These are phyloP conservation scores for Ceratobasidium sp. DNA, from an alignment of 1,284 basidiomycete species.

Conservation along the genomic window DNA sequence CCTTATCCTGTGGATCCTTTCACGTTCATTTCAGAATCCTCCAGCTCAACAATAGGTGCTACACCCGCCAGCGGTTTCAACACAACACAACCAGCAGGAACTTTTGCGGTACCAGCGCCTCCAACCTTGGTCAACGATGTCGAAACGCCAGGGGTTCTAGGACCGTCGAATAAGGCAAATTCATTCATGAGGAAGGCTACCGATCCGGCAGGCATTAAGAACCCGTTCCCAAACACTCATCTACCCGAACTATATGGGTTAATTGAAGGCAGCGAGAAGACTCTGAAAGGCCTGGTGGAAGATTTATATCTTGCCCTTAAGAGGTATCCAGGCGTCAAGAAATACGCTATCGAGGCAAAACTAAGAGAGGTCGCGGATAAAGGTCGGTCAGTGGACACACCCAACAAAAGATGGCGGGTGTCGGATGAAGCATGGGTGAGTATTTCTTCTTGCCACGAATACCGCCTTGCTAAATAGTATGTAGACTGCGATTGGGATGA, in stretches of 20 bases:
- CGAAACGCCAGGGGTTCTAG: not conserved
- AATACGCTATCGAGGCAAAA: conserved; percentile 82
- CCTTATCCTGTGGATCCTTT: conserved; percentile 81
- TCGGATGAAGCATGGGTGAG: conserved; percentile 56
- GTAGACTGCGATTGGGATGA: conserved; percentile 24
- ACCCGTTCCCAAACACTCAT: conserved; percentile 43
- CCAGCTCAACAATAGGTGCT: conserved; percentile 49
- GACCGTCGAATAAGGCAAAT: conserved; percentile 17
- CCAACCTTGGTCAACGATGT: conserved; percentile 42
- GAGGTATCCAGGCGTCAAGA: conserved; percentile 68
- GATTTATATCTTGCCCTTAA: conserved; percentile 74
- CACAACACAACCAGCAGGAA: conserved; percentile 45
- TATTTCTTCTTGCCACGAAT: not conserved
- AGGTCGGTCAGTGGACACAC: conserved; percentile 50
- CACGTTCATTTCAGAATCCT: conserved; percentile 67
- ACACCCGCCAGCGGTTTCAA: conserved; percentile 44
- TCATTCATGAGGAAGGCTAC: conserved; percentile 25
- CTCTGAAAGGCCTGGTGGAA: conserved; percentile 73
- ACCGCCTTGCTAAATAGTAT: not conserved
- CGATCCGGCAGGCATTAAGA: conserved; percentile 40
- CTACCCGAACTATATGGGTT: conserved; percentile 40
- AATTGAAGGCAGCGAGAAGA: conserved; percentile 55
- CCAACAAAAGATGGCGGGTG: conserved; percentile 73
- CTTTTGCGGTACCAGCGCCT: conserved; percentile 59
- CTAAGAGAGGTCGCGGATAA: conserved; percentile 76